These are phyloP conservation scores for Pyrenochaeta sp. DNA, from an alignment of 2,329 filamentous ascomycete species.

Conservation along the genomic window DNA sequence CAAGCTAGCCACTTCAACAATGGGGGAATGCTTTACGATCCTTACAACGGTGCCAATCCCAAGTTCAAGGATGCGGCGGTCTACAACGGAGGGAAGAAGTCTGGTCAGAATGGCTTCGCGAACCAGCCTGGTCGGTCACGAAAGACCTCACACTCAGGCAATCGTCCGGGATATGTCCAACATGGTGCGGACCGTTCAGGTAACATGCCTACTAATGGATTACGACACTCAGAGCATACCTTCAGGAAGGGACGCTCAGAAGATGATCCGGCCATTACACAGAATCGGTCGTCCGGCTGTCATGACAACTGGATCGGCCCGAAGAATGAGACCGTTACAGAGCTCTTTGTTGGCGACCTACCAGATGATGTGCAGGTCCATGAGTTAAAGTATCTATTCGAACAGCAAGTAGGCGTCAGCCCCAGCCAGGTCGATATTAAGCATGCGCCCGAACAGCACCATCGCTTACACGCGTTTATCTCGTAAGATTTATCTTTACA, in stretches of 20 bases:
- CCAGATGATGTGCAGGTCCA: conserved; percentile 19
- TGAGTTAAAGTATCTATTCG: conserved; percentile 30
- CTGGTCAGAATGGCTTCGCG: conserved; percentile 17
- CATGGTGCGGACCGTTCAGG: conserved; percentile 17
- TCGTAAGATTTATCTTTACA: conserved; percentile 16
- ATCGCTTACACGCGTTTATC: conserved; percentile 27
- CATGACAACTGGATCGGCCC: conserved; percentile 41
- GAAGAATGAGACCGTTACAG: conserved; percentile 33
- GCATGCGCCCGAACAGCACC: background rate
- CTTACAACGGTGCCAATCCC: conserved; percentile 32
- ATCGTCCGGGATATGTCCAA: conserved; percentile 18
- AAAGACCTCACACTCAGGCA: conserved; percentile 28
- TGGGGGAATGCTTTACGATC: conserved; percentile 33
- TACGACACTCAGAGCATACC: conserved; percentile 12
- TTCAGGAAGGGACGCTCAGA: conserved; percentile 1
- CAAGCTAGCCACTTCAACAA: conserved; percentile 3
- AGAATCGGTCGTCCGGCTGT: conserved; percentile 35
- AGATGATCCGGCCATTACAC: conserved; percentile 25
- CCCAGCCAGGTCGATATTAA: conserved; percentile 10
- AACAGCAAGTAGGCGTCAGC: conserved; percentile 15
- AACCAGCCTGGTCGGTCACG: conserved; percentile 23
- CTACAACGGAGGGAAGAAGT: conserved; percentile 21
- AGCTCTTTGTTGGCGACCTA: conserved; percentile 38
- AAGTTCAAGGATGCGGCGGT: conserved; percentile 27
- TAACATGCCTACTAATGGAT: conserved; percentile 1